Percentiles rank a stretch among this genome's conserved stretches.
Evolutionary conservation across 2,329 filamentous ascomycete genomes (phyloP).

Genomic region (Graphiopsis chlorocephala): DNA sequence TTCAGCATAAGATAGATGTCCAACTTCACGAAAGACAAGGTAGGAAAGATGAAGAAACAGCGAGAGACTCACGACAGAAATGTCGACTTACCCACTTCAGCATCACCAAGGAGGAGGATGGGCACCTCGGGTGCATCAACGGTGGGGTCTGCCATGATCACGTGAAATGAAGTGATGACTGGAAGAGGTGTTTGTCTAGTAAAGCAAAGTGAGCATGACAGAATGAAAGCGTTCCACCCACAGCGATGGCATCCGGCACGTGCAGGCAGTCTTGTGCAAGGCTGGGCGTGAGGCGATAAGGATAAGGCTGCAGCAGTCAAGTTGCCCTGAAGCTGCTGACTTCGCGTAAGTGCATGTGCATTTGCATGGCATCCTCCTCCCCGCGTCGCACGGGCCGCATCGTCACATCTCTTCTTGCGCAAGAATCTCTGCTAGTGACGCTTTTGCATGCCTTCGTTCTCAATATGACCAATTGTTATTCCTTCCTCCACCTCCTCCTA

Average conservation of each 20-base stretch:
- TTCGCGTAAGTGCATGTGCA: not conserved
- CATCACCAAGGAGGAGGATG: slow-evolving; percentile 58
- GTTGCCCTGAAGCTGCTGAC: not conserved
- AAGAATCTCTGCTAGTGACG: not conserved
- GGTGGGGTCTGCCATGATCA: not conserved
- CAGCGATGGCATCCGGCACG: not conserved
- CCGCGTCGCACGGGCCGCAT: slow-evolving; percentile 1
- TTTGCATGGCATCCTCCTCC: not conserved
- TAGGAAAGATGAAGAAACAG: slow-evolving; percentile 16
- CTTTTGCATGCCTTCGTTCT: not conserved
- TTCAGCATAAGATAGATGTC: not conserved
- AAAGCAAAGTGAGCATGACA: not conserved
- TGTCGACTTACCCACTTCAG: slow-evolving; percentile 60
- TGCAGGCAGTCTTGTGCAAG: not conserved
- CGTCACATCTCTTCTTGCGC: slow-evolving; percentile 4
- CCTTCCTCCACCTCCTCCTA: not conserved
- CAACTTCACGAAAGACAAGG: not conserved
- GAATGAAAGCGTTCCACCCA: not conserved
- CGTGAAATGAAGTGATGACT: not conserved
- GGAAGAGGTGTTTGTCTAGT: not conserved
- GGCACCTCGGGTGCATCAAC: slow-evolving; percentile 39
- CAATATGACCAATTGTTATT: slow-evolving; percentile 1
- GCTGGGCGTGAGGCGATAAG: slow-evolving; percentile 1
- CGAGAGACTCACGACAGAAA: slow-evolving; percentile 56
- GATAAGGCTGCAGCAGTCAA: not conserved